phyloP scores from a whole-genome alignment of 2,329 filamentous ascomycete genomes.

The Capronia epimyces region DNA sequence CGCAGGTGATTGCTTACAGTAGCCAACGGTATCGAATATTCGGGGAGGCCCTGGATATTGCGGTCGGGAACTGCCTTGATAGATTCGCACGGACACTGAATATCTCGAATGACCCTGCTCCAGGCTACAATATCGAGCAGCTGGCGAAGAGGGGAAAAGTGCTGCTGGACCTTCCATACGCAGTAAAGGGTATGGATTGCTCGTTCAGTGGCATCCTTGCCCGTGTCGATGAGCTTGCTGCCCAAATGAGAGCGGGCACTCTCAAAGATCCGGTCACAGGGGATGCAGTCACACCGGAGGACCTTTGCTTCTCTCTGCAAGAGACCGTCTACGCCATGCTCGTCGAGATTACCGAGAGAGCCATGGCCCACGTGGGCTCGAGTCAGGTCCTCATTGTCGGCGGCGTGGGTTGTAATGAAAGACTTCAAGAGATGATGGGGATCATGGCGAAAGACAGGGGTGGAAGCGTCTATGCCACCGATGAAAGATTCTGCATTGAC shows the following conservation, averaged over 20 bases:
- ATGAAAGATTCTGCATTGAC: slow-evolving; percentile 97
- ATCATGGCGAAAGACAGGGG: slow-evolving; percentile 84
- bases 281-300: slow-evolving; percentile 63
- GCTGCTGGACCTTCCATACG: slow-evolving; percentile 83
- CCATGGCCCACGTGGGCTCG: slow-evolving; percentile 95
- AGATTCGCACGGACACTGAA: slow-evolving; percentile 85
- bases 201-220: slow-evolving; percentile 91
- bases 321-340: slow-evolving; percentile 96
- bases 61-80: slow-evolving; percentile 95
- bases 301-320: slow-evolving; percentile 90
- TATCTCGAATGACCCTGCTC: slow-evolving; percentile 93
- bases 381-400: slow-evolving; percentile 90
- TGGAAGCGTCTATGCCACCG: slow-evolving; percentile 87
- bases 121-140: slow-evolving; percentile 97
- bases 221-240: slow-evolving; percentile 72
- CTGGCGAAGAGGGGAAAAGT: slow-evolving; percentile 65
- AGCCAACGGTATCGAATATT: slow-evolving; percentile 95
- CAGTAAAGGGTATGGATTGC: slow-evolving; percentile 98
- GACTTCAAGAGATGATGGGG: slow-evolving; percentile 97
- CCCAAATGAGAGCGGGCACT: slow-evolving; percentile 50
- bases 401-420: slow-evolving; percentile 90
- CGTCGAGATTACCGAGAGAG: slow-evolving; percentile 95
- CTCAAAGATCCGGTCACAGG: slow-evolving; percentile 48
- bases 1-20: slow-evolving; percentile 95
- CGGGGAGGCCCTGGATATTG: slow-evolving; percentile 94